A percentile compares a stretch with the other conserved stretches of the same genome.
Evolutionary conservation across 2,329 filamentous ascomycete genomes (phyloP).

Genomic region (Colletotrichum salicis): DNA sequence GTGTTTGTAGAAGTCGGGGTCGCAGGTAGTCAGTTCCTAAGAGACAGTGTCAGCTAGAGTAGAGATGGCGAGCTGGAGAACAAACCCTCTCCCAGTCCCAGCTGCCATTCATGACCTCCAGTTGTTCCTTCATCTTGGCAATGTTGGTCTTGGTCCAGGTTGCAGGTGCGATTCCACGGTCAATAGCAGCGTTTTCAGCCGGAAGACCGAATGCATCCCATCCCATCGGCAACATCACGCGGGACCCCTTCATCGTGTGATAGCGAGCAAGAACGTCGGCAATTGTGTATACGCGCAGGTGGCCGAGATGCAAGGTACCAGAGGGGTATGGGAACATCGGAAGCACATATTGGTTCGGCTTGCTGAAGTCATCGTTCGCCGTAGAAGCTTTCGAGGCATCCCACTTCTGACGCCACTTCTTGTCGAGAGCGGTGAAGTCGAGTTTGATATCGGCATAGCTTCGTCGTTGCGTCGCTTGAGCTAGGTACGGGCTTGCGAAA

Average conservation of each 20-base stretch:
- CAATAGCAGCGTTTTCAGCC: slow-evolving; percentile 90
- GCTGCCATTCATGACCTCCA: slow-evolving; percentile 80
- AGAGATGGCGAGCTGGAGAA: slow-evolving; percentile 38
- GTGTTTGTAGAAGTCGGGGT: slow-evolving; percentile 88
- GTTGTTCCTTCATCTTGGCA: slow-evolving; percentile 83
- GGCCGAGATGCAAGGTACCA: slow-evolving; percentile 85
- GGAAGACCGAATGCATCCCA: slow-evolving; percentile 95
- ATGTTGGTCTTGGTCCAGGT: slow-evolving; percentile 87
- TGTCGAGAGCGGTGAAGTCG: slow-evolving; percentile 58
- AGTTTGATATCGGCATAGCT: slow-evolving; percentile 52
- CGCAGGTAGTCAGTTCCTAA: slow-evolving; percentile 86
- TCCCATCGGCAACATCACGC: slow-evolving; percentile 89
- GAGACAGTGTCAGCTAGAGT: slow-evolving; percentile 16
- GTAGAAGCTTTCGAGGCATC: slow-evolving; percentile 36
- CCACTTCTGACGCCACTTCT: slow-evolving; percentile 65
- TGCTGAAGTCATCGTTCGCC: slow-evolving; percentile 34
- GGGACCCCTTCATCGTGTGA: slow-evolving; percentile 76
- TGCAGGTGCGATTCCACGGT: slow-evolving; percentile 80
- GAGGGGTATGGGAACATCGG: slow-evolving; percentile 97
- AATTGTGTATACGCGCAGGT: slow-evolving; percentile 90
- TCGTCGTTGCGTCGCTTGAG: slow-evolving; percentile 39
- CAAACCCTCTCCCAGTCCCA: slow-evolving; percentile 87
- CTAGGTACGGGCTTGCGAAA: slow-evolving; percentile 16
- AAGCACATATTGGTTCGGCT: slow-evolving; percentile 71
- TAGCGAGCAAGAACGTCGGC: slow-evolving; percentile 86